Base-by-base conservation (phyloP, 2,329 filamentous ascomycete species). In the Penicillium verrucosum region DNA sequence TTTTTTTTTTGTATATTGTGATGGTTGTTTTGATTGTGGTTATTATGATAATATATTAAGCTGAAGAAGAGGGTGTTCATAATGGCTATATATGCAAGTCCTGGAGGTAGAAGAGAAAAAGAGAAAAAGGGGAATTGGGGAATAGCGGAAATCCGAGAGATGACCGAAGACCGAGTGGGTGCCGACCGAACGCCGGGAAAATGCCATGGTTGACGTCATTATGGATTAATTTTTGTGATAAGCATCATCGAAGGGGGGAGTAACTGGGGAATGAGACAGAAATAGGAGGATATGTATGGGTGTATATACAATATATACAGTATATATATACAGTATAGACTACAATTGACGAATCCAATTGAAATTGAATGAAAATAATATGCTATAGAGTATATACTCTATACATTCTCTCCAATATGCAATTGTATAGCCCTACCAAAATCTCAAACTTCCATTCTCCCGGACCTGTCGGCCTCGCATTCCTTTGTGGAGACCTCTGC, bases 401-500 rank as follows among this genome's bases (percentile, higher is more conserved):
- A 18, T 43, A 12, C 11, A n/a, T n/a, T 16, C 32, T 32, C 12
- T 14, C 21, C 3, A 8, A 2, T 41, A 23, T 23, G 14, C 38
- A 23, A 21, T 23, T 16, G 6, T 8, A 11, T 7, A 42, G 25
- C 8, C 16, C 11, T 16, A 42, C 41, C 16, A 42, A 25, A 49
- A 3, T 25, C 42, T 44, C 10, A 40, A 27, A 18, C 27, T 50
- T 54, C 45, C 52, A 36, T 51, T 55, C 30, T 55, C 21, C 52
- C 52, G 52, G 52, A 51, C 23, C 36, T 38, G 16, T 49, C 52
- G 52, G 49, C 10, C 44, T 54, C 42, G n/a, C 34, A 36, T 49
- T 54, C 51, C 44, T 51, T 2, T 44, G 54, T 56, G 54, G 54
- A 51, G 47, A 52, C 45, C 38, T 42, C 10, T 54, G 52, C 52